Conservation (phyloP, 2,329 filamentous ascomycete genomes). For the Ophiostoma quercus region DNA sequence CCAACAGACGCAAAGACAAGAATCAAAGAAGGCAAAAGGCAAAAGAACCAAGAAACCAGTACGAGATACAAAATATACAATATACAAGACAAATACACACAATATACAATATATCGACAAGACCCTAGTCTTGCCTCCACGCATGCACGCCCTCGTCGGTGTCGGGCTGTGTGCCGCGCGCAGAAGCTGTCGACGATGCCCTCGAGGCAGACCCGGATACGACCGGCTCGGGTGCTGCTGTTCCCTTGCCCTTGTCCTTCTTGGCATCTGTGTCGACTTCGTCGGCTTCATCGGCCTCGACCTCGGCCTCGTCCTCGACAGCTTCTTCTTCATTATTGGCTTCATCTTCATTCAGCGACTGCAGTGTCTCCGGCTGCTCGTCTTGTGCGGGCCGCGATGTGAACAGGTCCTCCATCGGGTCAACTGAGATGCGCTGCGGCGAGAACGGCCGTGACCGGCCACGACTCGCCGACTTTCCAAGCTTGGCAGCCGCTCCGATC, state of each 20-base stretch:
- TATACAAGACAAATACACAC: background rate
- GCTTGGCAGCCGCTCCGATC: constrained; percentile 26
- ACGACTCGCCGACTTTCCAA: constrained; percentile 38
- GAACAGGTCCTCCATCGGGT: constrained; percentile 34
- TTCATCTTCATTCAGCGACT: background rate
- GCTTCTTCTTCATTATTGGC: background rate
- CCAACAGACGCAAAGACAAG: background rate
- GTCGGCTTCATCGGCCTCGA: background rate
- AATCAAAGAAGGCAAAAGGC: background rate
- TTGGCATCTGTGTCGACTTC: background rate
- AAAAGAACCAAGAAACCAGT: background rate
- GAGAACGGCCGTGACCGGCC: constrained; percentile 51
- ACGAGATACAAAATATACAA: background rate
- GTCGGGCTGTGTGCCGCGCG: constrained; percentile 13
- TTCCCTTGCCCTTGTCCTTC: constrained; percentile 13
- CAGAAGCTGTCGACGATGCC: constrained; percentile 3
- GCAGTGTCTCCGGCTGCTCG: background rate
- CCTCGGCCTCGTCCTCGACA: background rate
- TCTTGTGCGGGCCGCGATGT: constrained; percentile 1
- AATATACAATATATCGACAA: background rate
- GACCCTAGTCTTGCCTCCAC: constrained; percentile 21
- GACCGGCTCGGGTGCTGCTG: background rate
- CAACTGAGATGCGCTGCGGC: constrained; percentile 44
- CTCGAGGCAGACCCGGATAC: background rate
- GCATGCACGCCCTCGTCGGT: constrained; percentile 22